Conservation (phyloP, 1,284 basidiomycete genomes). For the Gomphus bonarii region DNA sequence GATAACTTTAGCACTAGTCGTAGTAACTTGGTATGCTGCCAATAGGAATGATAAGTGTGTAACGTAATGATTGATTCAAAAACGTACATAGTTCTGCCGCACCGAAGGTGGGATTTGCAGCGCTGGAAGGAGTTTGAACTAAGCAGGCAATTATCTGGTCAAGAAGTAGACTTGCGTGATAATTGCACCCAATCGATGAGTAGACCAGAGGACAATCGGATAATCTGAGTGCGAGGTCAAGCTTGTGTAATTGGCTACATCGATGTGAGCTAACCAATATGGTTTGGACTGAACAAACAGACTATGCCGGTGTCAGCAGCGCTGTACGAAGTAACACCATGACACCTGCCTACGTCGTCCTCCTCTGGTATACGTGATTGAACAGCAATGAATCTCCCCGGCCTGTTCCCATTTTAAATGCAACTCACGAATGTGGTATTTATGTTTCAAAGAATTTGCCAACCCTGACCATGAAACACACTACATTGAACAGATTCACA, state of each 20-base stretch:
- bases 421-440: constrained; percentile 34
- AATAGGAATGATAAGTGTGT: not conserved
- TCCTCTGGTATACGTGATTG: constrained; percentile 19
- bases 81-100: constrained; percentile 41
- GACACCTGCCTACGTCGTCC: constrained; percentile 39
- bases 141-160: not conserved
- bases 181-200: constrained; percentile 61
- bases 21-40: constrained; percentile 40
- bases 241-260: not conserved
- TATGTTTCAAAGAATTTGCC: constrained; percentile 48
- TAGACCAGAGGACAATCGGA: constrained; percentile 62
- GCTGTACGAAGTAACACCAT: not conserved
- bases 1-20: constrained; percentile 45
- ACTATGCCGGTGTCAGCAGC: constrained; percentile 27
- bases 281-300: constrained; percentile 58
- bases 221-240: constrained; percentile 44
- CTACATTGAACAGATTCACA: not conserved
- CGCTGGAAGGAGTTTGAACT: constrained; percentile 20
- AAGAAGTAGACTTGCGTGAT: constrained; percentile 39
- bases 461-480: constrained; percentile 26
- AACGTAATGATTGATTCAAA: not conserved
- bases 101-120: constrained; percentile 63
- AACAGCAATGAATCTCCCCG: not conserved
- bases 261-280: constrained; percentile 37
- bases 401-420: not conserved